Base-by-base conservation (phyloP, 2,329 filamentous ascomycete genomes). In the Allantophomopsis lycopodina region DNA sequence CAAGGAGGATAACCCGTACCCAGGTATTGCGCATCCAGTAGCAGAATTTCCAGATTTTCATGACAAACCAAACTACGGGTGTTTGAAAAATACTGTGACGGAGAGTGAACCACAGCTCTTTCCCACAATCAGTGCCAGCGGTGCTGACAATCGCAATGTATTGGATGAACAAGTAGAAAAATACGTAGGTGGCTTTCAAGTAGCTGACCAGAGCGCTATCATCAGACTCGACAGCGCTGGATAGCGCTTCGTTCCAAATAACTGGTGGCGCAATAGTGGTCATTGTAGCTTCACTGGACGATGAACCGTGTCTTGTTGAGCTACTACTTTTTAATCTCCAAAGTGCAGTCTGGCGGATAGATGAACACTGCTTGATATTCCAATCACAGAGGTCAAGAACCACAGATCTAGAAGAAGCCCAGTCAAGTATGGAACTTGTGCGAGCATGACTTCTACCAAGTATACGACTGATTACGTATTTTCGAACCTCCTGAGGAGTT, bases 91-190 rank as follows among this genome's bases (percentile, higher is more conserved):
- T 51, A 8, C 50, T 45, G 30, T 51, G 42, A 11, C 53, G 45
- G 8, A 61, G 44, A 6, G 50, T 47, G 40, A 60, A 58, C 50
- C 52, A 57, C 2, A 61, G 45, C 44, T 61, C 59, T 18, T 58
- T 44, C 40, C 60, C 59, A 20, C 60, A 48, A 36, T 60, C 53
- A 12, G 54, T 54, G 5, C 55, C 56, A 4, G 53, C 59, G 2
- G 55, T 53, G 1, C 55, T 55, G 30, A 60, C 50, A 36, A 60
- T 52, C 8, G 54, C 57, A 1, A 57, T 42, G 52, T 56, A 61
- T 39, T 58, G 57, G 14, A 52, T 44, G 13, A 58, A 46, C 4
- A 46, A 45, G 34, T 54, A 40, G 1, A 56, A 47, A 2, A 58
- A 30, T 21, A 43, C 34, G 30, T 48, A 48, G 30, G 44, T 41